A percentile compares a stretch with the other conserved stretches of the same genome.
These are phyloP conservation scores for Aspergillus candidus DNA, from an alignment of 2,329 filamentous ascomycete species.

Conservation along the genomic window DNA sequence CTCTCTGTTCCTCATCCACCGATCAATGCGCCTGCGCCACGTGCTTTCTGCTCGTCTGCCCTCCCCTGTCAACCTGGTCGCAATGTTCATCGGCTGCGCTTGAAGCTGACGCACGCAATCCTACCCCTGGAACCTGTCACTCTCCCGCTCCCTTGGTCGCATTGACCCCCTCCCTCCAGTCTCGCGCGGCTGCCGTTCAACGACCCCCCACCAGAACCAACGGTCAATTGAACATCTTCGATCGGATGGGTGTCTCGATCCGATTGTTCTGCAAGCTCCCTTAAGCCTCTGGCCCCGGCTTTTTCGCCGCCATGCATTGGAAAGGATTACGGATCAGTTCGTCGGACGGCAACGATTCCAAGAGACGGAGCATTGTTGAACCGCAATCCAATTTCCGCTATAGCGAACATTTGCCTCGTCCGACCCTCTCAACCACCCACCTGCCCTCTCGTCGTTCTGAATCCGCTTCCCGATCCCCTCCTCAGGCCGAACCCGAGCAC, in stretches of 20 bases:
- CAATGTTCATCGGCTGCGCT: slow-evolving; percentile 13
- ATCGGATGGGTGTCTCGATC: slow-evolving; percentile 17
- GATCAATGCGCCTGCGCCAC: slow-evolving; percentile 7
- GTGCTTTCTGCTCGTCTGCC: slow-evolving; percentile 4
- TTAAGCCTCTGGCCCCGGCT: slow-evolving; percentile 13
- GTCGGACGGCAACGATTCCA: slow-evolving; percentile 28
- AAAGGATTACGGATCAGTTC: slow-evolving; percentile 33
- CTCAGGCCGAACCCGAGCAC: slow-evolving; percentile 14
- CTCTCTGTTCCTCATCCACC: slow-evolving; percentile 8
- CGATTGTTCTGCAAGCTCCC: slow-evolving; percentile 15
- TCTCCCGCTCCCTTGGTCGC: background rate
- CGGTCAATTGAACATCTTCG: slow-evolving; percentile 10
- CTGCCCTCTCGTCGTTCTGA: slow-evolving; percentile 29
- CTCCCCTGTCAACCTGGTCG: slow-evolving; percentile 5
- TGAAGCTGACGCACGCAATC: slow-evolving; percentile 10
- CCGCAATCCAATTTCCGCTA: slow-evolving; percentile 25
- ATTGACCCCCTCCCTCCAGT: background rate
- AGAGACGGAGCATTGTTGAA: slow-evolving; percentile 30
- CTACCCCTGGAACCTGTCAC: slow-evolving; percentile 2
- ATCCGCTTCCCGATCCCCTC: slow-evolving; percentile 26
- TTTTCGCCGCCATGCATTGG: slow-evolving; percentile 35
- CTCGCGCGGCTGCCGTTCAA: background rate
- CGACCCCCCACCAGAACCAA: background rate
- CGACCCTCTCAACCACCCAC: slow-evolving; percentile 23
- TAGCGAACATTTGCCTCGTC: slow-evolving; percentile 34